Percentiles rank a stretch among this genome's conserved stretches.
Evolutionary conservation across 2,329 filamentous ascomycete genomes (phyloP).

Genomic region (Trichoderma guizhouense): DNA sequence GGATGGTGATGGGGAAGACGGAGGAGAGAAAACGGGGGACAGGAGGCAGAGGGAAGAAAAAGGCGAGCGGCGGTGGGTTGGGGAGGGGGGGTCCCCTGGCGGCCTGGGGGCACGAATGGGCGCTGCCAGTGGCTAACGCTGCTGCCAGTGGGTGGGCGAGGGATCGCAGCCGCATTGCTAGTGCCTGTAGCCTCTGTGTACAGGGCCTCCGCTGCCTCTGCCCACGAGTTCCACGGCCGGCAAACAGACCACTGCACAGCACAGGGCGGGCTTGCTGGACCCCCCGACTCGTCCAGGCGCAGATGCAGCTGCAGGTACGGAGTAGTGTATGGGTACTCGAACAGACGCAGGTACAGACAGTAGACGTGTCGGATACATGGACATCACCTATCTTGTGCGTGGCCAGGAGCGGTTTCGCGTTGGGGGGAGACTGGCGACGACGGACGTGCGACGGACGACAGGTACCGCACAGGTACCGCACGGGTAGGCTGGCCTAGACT

Average conservation of each 20-base stretch:
- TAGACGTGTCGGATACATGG: not conserved
- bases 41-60: slow-evolving; percentile 26
- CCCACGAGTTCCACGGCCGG: not conserved
- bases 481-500: not conserved
- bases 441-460: not conserved
- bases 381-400: too few relatives aligned
- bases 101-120: slow-evolving; percentile 13
- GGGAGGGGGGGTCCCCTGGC: slow-evolving; percentile 8
- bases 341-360: not conserved
- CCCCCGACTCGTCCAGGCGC: not conserved
- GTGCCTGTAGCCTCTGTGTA: not conserved
- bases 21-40: slow-evolving; percentile 37
- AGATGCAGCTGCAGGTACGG: not conserved
- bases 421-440: not conserved
- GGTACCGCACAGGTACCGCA: not conserved
- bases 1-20: slow-evolving; percentile 34
- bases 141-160: slow-evolving; percentile 12
- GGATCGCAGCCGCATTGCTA: slow-evolving; percentile 8
- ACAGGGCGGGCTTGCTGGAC: not conserved
- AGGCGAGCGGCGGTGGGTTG: slow-evolving; percentile 13
- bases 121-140: slow-evolving; percentile 14
- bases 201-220: not conserved
- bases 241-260: not conserved
- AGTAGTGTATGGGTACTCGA: not conserved
- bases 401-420: not conserved